Evolutionary conservation across 345 rosid genomes (phyloP), one percentile per base, ranked within the genome.

Genomic region (Triadica sebifera): DNA sequence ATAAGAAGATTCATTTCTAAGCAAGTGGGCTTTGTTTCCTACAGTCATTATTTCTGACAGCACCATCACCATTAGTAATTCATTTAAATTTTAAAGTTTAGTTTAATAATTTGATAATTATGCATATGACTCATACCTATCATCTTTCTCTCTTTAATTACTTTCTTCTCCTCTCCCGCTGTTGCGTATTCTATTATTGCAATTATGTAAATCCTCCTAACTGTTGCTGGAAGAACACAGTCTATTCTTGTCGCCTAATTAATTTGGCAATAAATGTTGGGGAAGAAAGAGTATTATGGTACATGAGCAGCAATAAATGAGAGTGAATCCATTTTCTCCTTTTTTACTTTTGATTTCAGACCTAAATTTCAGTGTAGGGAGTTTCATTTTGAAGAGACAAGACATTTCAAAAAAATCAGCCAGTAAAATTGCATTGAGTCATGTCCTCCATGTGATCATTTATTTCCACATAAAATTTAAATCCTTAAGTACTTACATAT

Each of bases 261-360:
- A 67, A 75, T 60, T 6, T 12, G 34, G 79, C 17, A 68, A 66
- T 86, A 66, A 84, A 84, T 82, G 71, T 65, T 45, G 25, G 63
- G 25, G 57, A 56, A 9, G 52, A 12, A 69, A 34, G 47, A 25
- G 38, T 45, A 55, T 15, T 12, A 39, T 12, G 78, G 75, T 53
- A 60, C 86, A 67, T 75, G 62, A 25, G 53, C 24, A 39, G 81
- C 74, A 15, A 76, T 84, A 57, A 84, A 82, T 82, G 79, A 53
- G 62, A 12, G 50, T 12, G 49, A 64, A 61, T 5, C 73, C 52
- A 20, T 19, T 2, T 61, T 39, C 5, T 67, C 16, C 29, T 34
- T 9, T 29, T 1, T 4, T 46, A 46, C 53, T 49, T 67, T 61
- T 12, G 59, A 38, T 79, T 78, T 80, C 74, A 74, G 60, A 73